phyloP scores from a whole-genome alignment of 768 basidiomycete genomes.

The Termitomyces sp. region DNA sequence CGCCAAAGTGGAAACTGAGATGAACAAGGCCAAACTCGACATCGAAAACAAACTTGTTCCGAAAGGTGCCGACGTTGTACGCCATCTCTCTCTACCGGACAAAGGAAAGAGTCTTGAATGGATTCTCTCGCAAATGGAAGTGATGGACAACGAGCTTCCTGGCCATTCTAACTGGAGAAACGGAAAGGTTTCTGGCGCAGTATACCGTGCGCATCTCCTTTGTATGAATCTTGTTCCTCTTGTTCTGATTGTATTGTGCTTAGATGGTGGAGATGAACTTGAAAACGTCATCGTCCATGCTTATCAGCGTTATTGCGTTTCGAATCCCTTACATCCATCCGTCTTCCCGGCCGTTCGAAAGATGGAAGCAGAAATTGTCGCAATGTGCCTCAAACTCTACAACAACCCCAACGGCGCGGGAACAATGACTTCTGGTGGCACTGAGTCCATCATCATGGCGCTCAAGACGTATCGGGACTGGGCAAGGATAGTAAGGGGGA shows the following conservation, averaged over 20 bases:
- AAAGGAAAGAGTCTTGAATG: constrained; percentile 65
- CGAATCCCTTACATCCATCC: constrained; percentile 91
- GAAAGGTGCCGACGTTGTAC: constrained; percentile 53
- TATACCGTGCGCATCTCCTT: constrained; percentile 62
- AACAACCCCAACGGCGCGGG: constrained; percentile 85
- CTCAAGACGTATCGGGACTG: constrained; percentile 94
- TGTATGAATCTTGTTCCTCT: background rate
- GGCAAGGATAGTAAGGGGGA: constrained; percentile 81
- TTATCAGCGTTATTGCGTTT: constrained; percentile 77
- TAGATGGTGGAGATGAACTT: constrained; percentile 83
- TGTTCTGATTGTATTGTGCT: background rate
- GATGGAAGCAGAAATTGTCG: constrained; percentile 95
- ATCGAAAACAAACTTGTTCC: constrained; percentile 70
- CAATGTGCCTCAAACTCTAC: constrained; percentile 84
- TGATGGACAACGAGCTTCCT: constrained; percentile 64
- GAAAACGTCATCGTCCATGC: constrained; percentile 77
- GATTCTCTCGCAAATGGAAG: constrained; percentile 76
- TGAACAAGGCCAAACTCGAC: constrained; percentile 59
- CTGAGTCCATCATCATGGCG: constrained; percentile 95
- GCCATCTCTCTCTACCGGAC: constrained; percentile 64
- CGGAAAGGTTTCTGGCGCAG: constrained; percentile 80
- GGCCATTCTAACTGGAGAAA: constrained; percentile 51
- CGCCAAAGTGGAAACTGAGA: constrained; percentile 56
- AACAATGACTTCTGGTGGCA: constrained; percentile 92
- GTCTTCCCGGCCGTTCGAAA: constrained; percentile 90